Conservation (phyloP, 495 filamentous ascomycete species). For the Podospora pseudocomata region DNA sequence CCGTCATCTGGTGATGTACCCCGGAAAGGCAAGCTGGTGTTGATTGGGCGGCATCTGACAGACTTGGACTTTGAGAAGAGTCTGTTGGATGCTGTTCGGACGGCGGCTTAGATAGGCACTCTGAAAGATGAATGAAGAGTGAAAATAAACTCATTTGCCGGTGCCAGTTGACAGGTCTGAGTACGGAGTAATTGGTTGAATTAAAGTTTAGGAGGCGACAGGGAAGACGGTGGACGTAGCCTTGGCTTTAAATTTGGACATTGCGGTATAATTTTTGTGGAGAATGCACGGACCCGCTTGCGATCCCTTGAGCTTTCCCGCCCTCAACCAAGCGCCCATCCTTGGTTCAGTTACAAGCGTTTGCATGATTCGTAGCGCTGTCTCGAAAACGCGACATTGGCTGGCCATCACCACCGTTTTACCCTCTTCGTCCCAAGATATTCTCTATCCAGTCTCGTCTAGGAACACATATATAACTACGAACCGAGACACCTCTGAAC, state of each 20-base stretch:
- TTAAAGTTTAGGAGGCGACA: conserved; percentile 8
- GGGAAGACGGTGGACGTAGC: not conserved
- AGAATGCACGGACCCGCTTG: not conserved
- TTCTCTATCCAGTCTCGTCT: not conserved
- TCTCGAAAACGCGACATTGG: not conserved
- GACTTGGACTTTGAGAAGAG: conserved; percentile 44
- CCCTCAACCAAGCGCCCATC: conserved; percentile 1
- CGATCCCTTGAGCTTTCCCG: not conserved
- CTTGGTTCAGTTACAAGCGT: conserved; percentile 1
- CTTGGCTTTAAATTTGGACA: not conserved
- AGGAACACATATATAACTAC: not conserved
- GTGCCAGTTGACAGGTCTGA: too few relatives aligned
- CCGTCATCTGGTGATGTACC: conserved; percentile 12
- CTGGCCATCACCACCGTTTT: not conserved
- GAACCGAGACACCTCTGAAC: not conserved
- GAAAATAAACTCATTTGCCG: too few relatives aligned
- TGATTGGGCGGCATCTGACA: conserved; percentile 70
- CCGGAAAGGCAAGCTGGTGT: conserved; percentile 64
- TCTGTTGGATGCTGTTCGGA: conserved; percentile 22
- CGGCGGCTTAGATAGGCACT: too few relatives aligned
- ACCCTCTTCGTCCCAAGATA: not conserved
- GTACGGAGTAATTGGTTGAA: not conserved
- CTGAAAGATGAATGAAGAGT: too few relatives aligned
- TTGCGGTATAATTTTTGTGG: not conserved
- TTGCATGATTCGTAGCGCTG: not conserved